Conservation (phyloP, 2,329 filamentous ascomycete species). For the Fusarium coffeatum region DNA sequence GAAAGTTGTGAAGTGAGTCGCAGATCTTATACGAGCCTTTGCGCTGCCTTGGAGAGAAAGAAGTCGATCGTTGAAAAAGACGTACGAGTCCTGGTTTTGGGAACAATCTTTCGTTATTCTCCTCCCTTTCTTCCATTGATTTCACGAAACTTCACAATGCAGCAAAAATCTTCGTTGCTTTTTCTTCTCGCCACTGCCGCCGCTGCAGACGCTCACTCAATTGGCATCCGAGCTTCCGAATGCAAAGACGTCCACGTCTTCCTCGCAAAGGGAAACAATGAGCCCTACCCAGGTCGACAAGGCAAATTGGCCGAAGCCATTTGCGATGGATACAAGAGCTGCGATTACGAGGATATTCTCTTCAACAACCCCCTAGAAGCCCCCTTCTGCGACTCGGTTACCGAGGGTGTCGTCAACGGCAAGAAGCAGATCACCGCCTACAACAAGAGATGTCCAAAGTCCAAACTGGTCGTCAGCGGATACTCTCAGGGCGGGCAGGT, state of each 20-base stretch:
- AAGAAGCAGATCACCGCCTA: constrained; percentile 26
- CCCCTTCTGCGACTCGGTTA: constrained; percentile 16
- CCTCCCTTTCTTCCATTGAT: neutral
- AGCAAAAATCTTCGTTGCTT: neutral
- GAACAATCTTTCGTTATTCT: neutral
- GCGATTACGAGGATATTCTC: constrained; percentile 20
- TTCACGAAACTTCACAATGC: constrained; percentile 3
- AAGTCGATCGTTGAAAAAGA: neutral
- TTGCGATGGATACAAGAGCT: constrained; percentile 17
- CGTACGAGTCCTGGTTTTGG: neutral
- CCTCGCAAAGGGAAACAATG: constrained; percentile 24
- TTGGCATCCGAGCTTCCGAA: constrained; percentile 4
- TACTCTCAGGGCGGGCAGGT: constrained; percentile 19
- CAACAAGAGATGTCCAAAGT: constrained; percentile 20
- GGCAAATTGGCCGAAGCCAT: constrained; percentile 9
- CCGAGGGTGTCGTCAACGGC: constrained; percentile 13
- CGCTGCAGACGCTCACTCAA: neutral
- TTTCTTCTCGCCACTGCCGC: neutral
- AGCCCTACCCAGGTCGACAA: constrained; percentile 21
- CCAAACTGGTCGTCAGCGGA: constrained; percentile 20
- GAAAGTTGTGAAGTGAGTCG: neutral
- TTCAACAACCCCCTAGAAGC: constrained; percentile 17
- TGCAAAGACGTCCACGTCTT: constrained; percentile 24
- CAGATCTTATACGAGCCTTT: neutral
- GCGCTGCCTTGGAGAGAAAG: neutral